Base-by-base conservation (phyloP, 1,139 yeast species). In the Suhomyces bribrorum region DNA sequence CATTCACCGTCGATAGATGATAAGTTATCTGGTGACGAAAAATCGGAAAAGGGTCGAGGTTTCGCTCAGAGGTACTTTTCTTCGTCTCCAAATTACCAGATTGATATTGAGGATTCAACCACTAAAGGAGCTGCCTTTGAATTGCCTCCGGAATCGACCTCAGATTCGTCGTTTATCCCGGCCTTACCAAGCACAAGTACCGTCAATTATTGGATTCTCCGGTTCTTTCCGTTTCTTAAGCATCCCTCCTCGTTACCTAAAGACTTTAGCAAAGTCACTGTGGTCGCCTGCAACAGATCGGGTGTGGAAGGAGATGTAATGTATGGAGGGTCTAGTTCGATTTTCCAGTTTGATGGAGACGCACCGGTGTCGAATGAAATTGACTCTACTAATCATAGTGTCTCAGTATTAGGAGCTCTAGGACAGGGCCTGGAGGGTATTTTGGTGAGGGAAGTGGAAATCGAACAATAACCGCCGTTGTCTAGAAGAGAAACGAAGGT, bases 311-410 rank as follows among this genome's bases (percentile, higher is more conserved):
- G 70, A 31, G 76, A 77, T 24, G 75, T 83, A 1, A 59, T 81
- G 43, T 90, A 85, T 48, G 94, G 86, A 0, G 95, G 96, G 1
- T 75, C 88, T 1, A 76, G 85, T 5, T 60, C 75, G 9, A 77
- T 84, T 5, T 61, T 77, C 36, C 73, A 74, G 45, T 82, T 83
- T 48, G 68, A 66, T 40, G 75, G 74, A 5, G 41, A 46, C 4
- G 46, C 45, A 1, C 49, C 48, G 2, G 57, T 55, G 2, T 49
- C 61, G 14, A 48, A 46, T 3, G 56, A 54, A 0, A 46, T 58
- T 3, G 64, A 64, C 17, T 49, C 49, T 17, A 37, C 47, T 5
- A 81, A 80, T 49, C 61, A 67, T 5, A 77, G 82, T 49, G 83
- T 83, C 5, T 61, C 66, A 3, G 62, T 81, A 0, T 49, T 64